phyloP scores from a whole-genome alignment of 2,329 filamentous ascomycete species.

The Cordyceps cicadae region DNA sequence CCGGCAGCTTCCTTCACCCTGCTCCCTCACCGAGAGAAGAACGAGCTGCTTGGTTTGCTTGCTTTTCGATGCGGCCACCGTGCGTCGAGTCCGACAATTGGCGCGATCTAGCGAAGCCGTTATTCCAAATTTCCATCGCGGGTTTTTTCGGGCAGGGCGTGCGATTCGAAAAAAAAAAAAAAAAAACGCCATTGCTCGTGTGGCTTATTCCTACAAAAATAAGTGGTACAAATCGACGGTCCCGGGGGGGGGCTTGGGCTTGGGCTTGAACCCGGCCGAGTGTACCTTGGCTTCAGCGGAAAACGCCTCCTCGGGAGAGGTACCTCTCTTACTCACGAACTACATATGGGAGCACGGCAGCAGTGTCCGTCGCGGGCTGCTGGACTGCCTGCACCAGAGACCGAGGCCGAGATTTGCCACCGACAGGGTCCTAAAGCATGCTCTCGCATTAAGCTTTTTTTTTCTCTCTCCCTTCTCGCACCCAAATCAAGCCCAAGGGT shows the following conservation, averaged over 20 bases:
- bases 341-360: background rate
- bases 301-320: too few species aligned
- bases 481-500: background rate
- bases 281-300: too few species aligned
- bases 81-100: background rate
- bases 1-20: background rate
- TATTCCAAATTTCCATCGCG: conserved; percentile 1
- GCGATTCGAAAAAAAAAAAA: background rate
- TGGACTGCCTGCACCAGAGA: background rate
- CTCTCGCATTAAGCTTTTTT: background rate
- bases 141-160: background rate
- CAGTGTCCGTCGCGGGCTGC: background rate
- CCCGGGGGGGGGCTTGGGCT: too few species aligned
- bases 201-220: too few species aligned
- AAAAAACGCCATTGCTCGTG: too few species aligned
- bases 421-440: background rate
- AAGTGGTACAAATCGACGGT: too few species aligned
- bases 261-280: too few species aligned
- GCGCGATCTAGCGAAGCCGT: background rate
- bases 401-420: background rate
- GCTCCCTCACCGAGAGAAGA: too few species aligned
- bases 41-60: too few species aligned
- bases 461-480: background rate
- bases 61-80: too few species aligned
- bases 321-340: too few species aligned